These are phyloP conservation scores for Apiospora hydei DNA, from an alignment of 2,329 filamentous ascomycete species.

Conservation along the genomic window DNA sequence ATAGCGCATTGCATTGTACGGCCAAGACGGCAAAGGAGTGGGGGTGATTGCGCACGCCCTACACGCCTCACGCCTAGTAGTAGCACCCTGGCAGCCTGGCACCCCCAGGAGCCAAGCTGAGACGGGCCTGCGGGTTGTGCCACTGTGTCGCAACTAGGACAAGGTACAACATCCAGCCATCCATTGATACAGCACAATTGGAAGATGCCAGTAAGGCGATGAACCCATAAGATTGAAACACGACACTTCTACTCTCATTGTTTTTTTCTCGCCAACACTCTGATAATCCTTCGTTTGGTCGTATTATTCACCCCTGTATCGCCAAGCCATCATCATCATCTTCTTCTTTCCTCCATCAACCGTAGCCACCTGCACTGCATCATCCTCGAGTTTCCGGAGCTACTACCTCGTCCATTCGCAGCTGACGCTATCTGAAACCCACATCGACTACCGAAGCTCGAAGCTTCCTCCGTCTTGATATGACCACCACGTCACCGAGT, in stretches of 20 bases:
- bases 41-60: neutral
- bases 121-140: neutral
- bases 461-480: conserved; percentile 40
- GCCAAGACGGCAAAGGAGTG: neutral
- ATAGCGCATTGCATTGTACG: neutral
- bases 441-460: neutral
- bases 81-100: no score
- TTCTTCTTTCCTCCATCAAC: neutral
- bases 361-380: neutral
- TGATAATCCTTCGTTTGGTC: neutral
- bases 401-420: neutral
- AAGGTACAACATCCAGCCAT: neutral
- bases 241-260: conserved; percentile 1
- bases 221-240: conserved; percentile 22
- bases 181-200: neutral
- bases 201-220: neutral
- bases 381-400: neutral
- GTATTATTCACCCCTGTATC: neutral
- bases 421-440: conserved; percentile 39
- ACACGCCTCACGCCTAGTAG: no score
- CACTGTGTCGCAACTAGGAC: conserved; percentile 12
- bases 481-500: conserved; percentile 50
- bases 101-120: conserved; percentile 6
- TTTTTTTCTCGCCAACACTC: neutral
- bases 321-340: neutral